Conservation (phyloP, 306 rosid genomes). For the Phaseolus lunatus region DNA sequence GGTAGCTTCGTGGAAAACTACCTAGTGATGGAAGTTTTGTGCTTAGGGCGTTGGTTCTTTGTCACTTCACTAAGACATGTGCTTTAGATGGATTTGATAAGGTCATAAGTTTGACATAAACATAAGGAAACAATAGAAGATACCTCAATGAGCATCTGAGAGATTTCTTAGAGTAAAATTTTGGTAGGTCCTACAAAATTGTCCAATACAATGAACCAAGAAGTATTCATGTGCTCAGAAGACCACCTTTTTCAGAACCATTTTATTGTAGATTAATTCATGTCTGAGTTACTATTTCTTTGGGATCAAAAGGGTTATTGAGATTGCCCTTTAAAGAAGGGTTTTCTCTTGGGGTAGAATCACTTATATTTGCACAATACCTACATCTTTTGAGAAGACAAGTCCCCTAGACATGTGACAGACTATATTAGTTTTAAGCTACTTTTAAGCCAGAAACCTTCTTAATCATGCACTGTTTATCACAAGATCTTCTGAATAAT, state of each 20-base stretch:
- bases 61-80: slow-evolving; percentile 34
- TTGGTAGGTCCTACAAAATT: neutral
- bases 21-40: neutral
- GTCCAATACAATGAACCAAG: neutral
- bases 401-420: too few species aligned
- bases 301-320: neutral
- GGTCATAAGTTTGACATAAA: neutral
- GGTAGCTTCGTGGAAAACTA: slow-evolving; percentile 25
- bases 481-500: too few species aligned
- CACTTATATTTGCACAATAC: neutral
- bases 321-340: neutral
- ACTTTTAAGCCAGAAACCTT: too few species aligned
- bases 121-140: neutral
- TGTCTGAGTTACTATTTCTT: neutral
- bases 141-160: neutral
- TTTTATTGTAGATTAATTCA: neutral
- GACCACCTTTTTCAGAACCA: neutral
- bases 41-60: slow-evolving; percentile 14
- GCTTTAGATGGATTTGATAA: slow-evolving; percentile 7
- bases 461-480: too few species aligned
- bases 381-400: too few species aligned
- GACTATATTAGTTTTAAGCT: too few species aligned
- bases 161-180: slow-evolving; percentile 4
- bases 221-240: too few species aligned
- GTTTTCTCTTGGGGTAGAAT: neutral